Conservation (phyloP, 2,329 filamentous ascomycete genomes). For the Dothistroma septosporum region DNA sequence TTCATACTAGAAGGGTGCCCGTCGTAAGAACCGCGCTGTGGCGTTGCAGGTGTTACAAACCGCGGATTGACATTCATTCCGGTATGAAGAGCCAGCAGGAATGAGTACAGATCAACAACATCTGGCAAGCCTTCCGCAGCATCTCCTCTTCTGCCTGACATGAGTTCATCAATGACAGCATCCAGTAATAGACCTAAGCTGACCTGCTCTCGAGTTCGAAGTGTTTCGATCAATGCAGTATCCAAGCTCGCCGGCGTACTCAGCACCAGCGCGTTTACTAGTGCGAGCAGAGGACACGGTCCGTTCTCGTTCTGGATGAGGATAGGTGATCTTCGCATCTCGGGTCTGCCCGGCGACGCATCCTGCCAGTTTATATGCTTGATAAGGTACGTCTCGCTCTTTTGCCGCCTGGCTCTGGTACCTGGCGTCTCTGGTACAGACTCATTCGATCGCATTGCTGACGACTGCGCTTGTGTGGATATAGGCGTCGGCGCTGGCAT, state of each 20-base stretch:
- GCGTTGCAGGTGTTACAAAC: constrained; percentile 57
- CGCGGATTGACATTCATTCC: constrained; percentile 98
- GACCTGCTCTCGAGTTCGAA: constrained; percentile 79
- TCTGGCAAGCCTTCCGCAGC: constrained; percentile 69
- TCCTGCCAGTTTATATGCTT: constrained; percentile 88
- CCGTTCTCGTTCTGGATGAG: constrained; percentile 91
- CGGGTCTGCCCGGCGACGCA: constrained; percentile 50
- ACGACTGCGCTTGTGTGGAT: constrained; percentile 11
- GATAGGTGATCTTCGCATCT: constrained; percentile 74
- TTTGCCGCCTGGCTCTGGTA: constrained; percentile 42
- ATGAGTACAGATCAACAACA: constrained; percentile 79
- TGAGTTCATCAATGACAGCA: constrained; percentile 88
- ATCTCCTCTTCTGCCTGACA: constrained; percentile 66
- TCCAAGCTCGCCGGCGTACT: constrained; percentile 65
- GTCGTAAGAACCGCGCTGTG: constrained; percentile 25
- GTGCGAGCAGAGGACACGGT: constrained; percentile 83
- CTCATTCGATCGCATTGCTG: constrained; percentile 11
- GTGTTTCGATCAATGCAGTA: constrained; percentile 70
- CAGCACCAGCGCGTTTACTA: constrained; percentile 87
- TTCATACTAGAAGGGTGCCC: constrained; percentile 33
- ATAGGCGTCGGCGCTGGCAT: constrained; percentile 33
- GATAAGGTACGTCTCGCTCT: constrained; percentile 81
- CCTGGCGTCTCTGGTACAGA: constrained; percentile 37
- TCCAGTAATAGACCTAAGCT: constrained; percentile 81
- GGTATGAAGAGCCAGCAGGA: constrained; percentile 82